These are phyloP conservation scores for Penicillium fuscoglaucum DNA, from an alignment of 2,329 filamentous ascomycete species.

Conservation along the genomic window DNA sequence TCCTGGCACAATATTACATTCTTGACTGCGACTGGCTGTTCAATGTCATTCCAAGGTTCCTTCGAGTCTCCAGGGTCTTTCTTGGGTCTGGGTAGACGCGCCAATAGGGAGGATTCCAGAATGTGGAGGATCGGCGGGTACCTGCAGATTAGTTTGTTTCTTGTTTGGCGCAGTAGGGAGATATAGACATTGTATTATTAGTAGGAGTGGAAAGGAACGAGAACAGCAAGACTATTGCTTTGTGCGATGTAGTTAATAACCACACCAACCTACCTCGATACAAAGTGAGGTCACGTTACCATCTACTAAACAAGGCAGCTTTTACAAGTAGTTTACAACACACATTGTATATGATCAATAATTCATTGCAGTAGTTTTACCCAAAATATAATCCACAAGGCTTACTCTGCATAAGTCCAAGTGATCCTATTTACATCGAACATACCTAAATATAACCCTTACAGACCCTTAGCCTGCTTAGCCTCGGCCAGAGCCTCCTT, in stretches of 20 bases:
- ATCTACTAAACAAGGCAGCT: not conserved
- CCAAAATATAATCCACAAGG: not conserved
- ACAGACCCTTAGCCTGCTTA: conserved; percentile 59
- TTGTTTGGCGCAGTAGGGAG: not conserved
- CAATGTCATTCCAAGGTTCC: too few relatives aligned
- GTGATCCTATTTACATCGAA: conserved; percentile 7
- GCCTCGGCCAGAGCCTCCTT: conserved; percentile 73
- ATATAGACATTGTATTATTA: not conserved
- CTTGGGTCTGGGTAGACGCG: not conserved
- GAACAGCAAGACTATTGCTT: not conserved
- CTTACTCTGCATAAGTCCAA: not conserved
- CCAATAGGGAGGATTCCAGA: conserved; percentile 5
- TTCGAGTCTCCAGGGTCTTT: too few relatives aligned
- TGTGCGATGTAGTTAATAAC: not conserved
- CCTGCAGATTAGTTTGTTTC: not conserved
- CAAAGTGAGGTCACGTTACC: not conserved
- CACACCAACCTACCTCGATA: not conserved
- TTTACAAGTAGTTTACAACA: not conserved
- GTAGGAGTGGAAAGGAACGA: not conserved
- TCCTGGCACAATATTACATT: not conserved
- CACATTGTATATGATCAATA: conserved; percentile 3
- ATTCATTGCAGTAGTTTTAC: conserved; percentile 7
- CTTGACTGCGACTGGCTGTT: not conserved
- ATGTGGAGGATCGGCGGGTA: not conserved
- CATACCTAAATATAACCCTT: conserved; percentile 9